Base-by-base conservation (phyloP, 148 eudicot genomes). In the Rhododendron griersonianum region DNA sequence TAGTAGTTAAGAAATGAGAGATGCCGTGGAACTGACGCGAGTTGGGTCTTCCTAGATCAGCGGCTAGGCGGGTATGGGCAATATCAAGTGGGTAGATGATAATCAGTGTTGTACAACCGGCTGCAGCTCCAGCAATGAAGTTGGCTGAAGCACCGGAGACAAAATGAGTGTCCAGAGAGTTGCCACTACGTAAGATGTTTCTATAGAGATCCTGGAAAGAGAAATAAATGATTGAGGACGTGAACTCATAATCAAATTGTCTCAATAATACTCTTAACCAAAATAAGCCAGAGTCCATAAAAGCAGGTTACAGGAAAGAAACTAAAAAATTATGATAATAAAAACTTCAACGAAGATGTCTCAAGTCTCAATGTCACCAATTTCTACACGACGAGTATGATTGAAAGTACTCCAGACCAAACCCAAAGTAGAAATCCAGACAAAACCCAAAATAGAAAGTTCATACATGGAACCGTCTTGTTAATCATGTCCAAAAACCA, bases 21-120 rank as follows among this genome's bases (percentile, higher is more conserved):
- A 97, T 94, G 45, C 98, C 98, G 6, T 87, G 89, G 81, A 97
- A 97, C 67, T 95, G 98, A n/a, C 98, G 96, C 28, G 91, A 80
- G 28, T 93, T 92, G 0, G 87, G 86, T 50, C 89, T 89, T 37
- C 99, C 98, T 3, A 97, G 83, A 87, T 97, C 98, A 7, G 99
- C 96, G 11, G 99, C 98, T 1, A 97, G 91, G 82, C 99, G 95
- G 18, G 99, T 97, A 89, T 97, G 98, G n/a, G 99, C 98, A 18
- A 97, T 97, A 73, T 97, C 99, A 16, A 97, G 99, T 0, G 98
- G 99, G 75, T 95, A 97, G 86, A 97, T 96, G 78, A 95, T 88
- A 85, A 95, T 78, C 45, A 97, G 85, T 28, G 99, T 93, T 23
- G 98, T 88, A 84, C 99, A 97, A 83, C 99, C 99, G 2, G 99